Evolutionary conservation across 2,329 filamentous ascomycete genomes (phyloP), one percentile per base, ranked within the genome.

Genomic region (Penicillium sp.): DNA sequence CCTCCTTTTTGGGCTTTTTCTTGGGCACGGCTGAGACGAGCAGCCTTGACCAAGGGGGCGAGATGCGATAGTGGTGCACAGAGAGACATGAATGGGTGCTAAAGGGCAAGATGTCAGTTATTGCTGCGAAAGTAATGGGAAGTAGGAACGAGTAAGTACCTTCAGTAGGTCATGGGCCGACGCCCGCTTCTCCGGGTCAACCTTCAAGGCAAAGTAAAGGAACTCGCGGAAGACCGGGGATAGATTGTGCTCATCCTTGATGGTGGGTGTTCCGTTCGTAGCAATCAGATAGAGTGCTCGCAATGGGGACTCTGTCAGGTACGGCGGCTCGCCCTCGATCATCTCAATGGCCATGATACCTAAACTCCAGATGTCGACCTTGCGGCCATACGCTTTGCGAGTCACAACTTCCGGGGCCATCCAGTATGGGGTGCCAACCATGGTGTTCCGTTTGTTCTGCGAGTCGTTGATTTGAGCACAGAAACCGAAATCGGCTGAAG

Each of bases 301-400:
- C 25, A 99, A 82, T 5, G 94, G 94, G 36, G 91, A 95, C 74
- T 99, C 94, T 37, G 92, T 97, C 56, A 99, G 81, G 72, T 97
- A 99, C 25, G 94, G 94, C 12, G 94, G 94, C 74, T 97, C 94
- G 72, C 93, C 94, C 77, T 97, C 94, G 62, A 99, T 96, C 94
- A 99, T 99, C 76, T 99, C 94, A 68, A 99, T 97, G 8, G 94
- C 91, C 94, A 99, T 97, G 77, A 99, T 99, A 56, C 94, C 94
- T 42, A 99, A 80, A 56, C 90, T 96, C 94, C 94, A 99, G 65
- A 99, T 97, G 70, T 99, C 94, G 52, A 99, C 93, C 76, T 97
- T 99, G 60, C 93, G 88, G 63, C 94, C 94, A 75, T 99, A 99
- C 76, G 97, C 94, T 75, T 97, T 97, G 40, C 92, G 83, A 7